These are phyloP conservation scores for Pichia sp. DNA, from an alignment of 1,139 yeast species.

Conservation along the genomic window DNA sequence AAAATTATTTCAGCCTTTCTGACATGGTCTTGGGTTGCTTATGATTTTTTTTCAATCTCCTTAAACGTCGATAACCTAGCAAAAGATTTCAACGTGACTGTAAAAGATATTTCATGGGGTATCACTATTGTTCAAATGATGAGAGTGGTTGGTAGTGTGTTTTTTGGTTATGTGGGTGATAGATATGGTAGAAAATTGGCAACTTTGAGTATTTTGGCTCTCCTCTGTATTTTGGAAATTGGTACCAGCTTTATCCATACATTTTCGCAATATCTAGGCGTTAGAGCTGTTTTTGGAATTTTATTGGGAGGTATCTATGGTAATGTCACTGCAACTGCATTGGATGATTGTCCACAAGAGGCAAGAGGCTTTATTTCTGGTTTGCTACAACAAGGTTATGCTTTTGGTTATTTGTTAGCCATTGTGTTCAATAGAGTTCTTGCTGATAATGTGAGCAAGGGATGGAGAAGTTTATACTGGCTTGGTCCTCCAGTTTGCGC, in stretches of 20 bases:
- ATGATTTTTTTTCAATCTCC: constrained; percentile 68
- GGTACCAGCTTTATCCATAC: constrained; percentile 67
- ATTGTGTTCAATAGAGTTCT: constrained; percentile 59
- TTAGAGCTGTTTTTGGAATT: constrained; percentile 61
- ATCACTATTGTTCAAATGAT: constrained; percentile 73
- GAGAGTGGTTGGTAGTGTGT: constrained; percentile 68
- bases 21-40: constrained; percentile 78
- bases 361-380: constrained; percentile 63
- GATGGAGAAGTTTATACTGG: constrained; percentile 79
- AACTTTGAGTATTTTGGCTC: constrained; percentile 41
- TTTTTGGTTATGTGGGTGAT: constrained; percentile 63
- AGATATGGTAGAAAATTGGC: constrained; percentile 71
- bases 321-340: constrained; percentile 56
- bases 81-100: constrained; percentile 36
- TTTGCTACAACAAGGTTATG: constrained; percentile 64
- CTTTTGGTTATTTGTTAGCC: constrained; percentile 59
- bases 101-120: constrained; percentile 66
- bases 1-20: constrained; percentile 54
- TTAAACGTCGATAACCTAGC: constrained; percentile 54
- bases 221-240: constrained; percentile 53
- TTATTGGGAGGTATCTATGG: constrained; percentile 71
- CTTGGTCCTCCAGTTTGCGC: constrained; percentile 67
- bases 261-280: constrained; percentile 57
- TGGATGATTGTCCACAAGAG: constrained; percentile 57
- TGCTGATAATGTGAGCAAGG: constrained; percentile 39